Percentiles rank a stretch among this genome's conserved stretches.
phyloP scores from a whole-genome alignment of 768 basidiomycete genomes.

The Lactifluus rugatus region DNA sequence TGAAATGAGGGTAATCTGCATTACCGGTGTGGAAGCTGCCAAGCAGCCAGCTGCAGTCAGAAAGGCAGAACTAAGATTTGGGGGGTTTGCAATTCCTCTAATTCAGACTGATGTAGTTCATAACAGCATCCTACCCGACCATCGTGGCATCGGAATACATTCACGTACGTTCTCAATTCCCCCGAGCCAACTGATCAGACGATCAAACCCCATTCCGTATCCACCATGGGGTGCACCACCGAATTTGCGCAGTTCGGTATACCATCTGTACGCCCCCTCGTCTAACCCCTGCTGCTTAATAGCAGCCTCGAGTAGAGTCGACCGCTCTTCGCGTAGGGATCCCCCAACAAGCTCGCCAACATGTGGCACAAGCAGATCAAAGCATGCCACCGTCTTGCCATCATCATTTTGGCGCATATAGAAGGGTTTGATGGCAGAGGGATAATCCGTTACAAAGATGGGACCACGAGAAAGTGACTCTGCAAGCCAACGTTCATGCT shows the following conservation, averaged over 20 bases:
- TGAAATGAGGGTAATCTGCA: background rate
- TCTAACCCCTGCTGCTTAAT: slow-evolving; percentile 43
- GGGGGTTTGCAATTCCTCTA: background rate
- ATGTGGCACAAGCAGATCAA: slow-evolving; percentile 83
- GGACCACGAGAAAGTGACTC: slow-evolving; percentile 59
- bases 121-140: slow-evolving; percentile 70
- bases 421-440: slow-evolving; percentile 76
- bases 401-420: slow-evolving; percentile 77
- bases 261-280: slow-evolving; percentile 48
- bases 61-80: background rate
- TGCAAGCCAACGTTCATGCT: slow-evolving; percentile 90
- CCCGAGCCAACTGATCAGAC: slow-evolving; percentile 77
- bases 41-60: background rate
- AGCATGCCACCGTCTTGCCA: slow-evolving; percentile 73
- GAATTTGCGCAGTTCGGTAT: slow-evolving; percentile 71
- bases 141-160: slow-evolving; percentile 85
- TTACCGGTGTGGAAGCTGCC: background rate
- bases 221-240: slow-evolving; percentile 91
- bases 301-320: slow-evolving; percentile 38
- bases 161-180: slow-evolving; percentile 89
- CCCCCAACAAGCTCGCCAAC: slow-evolving; percentile 91
- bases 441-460: slow-evolving; percentile 89
- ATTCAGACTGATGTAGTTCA: slow-evolving; percentile 24
- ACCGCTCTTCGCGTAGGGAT: slow-evolving; percentile 75
- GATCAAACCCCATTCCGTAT: slow-evolving; percentile 93